Base-by-base conservation (phyloP, 441 rosid genomes). In the Pelargonium australe region DNA sequence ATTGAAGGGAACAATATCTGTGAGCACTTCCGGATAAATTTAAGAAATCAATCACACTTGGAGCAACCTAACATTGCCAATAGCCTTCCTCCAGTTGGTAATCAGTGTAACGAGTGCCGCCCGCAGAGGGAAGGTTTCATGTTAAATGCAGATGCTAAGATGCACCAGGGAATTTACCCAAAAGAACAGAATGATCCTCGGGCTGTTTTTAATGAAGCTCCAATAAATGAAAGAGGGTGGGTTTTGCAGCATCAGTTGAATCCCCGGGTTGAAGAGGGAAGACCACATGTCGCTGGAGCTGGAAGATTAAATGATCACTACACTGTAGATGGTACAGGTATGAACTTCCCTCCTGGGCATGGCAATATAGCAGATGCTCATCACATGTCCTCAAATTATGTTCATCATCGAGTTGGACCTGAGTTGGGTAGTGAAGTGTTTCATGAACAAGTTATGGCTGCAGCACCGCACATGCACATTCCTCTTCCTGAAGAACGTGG, bases 191-290 rank as follows among this genome's bases (percentile, higher is more conserved):
- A 72, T 70, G 87, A 86, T 75, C 82, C 70, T 25, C 77, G 81
- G 47, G 72, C 83, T 60, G 75, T 80, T 23, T 82, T 77, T 68
- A 79, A 65, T 75, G 97, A 89, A 71, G 67, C 88, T 73, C 83
- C 76, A 7, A 68, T 79, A 76, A 89, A 85, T 75, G 98, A 90
- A 71, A 86, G 92, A 76, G 96, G 96, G 66, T 84, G 97, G 97
- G 64, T 78, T 77, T 76, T 78, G 77, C 91, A 78, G 78, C 91
- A 85, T 72, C 97, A 85, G 75, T 74, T 80, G 77, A 84, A 75
- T 70, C 82, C 88, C 57, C 81, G 75, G 62, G 74, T 77, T 79
- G 97, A 93, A 70, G 96, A 89, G 71, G 81, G 73, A 37, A 89
- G 93, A 86, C 68, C 80, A 69, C 85, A 83, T 76, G 51, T 76